Evolutionary conservation across 2,329 filamentous ascomycete species (phyloP).

Genomic region (Trichophyton simii): DNA sequence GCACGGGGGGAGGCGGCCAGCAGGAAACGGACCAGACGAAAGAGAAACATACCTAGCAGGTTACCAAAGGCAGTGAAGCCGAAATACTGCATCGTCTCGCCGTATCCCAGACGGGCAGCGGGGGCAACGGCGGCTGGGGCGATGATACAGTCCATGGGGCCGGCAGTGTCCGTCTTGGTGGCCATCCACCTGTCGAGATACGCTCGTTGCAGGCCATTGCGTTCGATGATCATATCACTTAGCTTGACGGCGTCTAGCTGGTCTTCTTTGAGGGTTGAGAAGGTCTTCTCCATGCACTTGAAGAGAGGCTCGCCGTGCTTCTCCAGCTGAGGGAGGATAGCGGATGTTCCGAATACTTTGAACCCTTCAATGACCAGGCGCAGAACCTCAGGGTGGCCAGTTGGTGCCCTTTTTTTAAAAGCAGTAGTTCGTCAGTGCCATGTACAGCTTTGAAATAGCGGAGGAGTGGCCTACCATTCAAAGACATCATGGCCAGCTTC

Average conservation of each 20-base stretch:
- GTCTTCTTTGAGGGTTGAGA: background rate
- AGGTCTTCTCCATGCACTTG: constrained; percentile 10
- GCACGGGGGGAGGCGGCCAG: background rate
- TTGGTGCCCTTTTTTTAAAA: constrained; percentile 17
- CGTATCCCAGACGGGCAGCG: constrained; percentile 15
- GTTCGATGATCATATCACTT: constrained; percentile 18
- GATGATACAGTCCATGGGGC: constrained; percentile 15
- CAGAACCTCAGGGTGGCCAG: constrained; percentile 22
- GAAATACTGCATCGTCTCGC: constrained; percentile 17
- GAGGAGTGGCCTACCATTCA: constrained; percentile 16
- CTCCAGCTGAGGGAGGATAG: constrained; percentile 20
- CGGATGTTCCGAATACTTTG: constrained; percentile 24
- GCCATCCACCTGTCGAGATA: constrained; percentile 16
- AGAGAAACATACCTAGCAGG: constrained; percentile 17
- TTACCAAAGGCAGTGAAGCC: constrained; percentile 21
- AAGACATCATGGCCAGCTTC: constrained; percentile 29
- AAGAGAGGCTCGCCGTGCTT: constrained; percentile 19
- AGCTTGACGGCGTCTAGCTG: constrained; percentile 9
- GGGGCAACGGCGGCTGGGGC: constrained; percentile 12
- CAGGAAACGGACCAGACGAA: background rate
- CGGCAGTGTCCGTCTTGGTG: constrained; percentile 11
- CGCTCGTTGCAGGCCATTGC: constrained; percentile 17
- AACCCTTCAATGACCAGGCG: constrained; percentile 20
- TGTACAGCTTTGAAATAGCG: constrained; percentile 5
- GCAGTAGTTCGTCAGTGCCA: background rate